Evolutionary conservation across 2,329 filamentous ascomycete genomes (phyloP), one percentile per base, ranked within the genome.

Genomic region (Aspergillus ruber): DNA sequence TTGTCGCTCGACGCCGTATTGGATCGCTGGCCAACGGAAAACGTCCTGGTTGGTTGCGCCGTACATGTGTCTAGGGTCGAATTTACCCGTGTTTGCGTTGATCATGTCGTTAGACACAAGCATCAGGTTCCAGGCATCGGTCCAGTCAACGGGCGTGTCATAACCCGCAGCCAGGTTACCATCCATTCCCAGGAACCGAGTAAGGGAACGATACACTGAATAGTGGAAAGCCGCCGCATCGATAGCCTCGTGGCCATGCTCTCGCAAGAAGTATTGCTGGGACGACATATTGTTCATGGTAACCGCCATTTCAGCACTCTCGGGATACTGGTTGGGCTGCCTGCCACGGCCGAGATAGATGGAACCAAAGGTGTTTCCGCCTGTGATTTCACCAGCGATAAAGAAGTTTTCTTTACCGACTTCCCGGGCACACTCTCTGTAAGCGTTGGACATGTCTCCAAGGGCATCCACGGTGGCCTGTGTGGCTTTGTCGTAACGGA

Each of bases 21-120:
- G 67, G 20, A 84, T 68, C 8, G 78, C 74, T 7, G 81, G 81
- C 81, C 81, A 84, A 32, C 81, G 73, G 55, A 84, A 80, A 6
- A 84, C 79, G 58, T 85, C 82, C 64, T 85, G 82, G 56, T 84
- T 84, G 6, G 80, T 82, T 2, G 77, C 75, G 43, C 81, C 82
- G 56, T 78, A 84, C 74, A 84, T 76, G 58, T 84, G 81, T 1
- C 82, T 74, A 3, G 82, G 82, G 54, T 85, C 82, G 51, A 82
- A 81, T 45, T 76, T 63, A 27, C 80, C 80, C 2, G 78, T 83
- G 57, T 81, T 78, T 2, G 77, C 71, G 54, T 83, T 84, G 52
- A 79, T 65, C 53, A 83, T 65, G 55, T 84, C 81, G 53, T 84
- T 82, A 2, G 77, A 79, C 45, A 73, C 60, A 6, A 82, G 59